Base-by-base conservation (phyloP, 371 early-diverging fungal species). In the Nematocida displodere region DNA sequence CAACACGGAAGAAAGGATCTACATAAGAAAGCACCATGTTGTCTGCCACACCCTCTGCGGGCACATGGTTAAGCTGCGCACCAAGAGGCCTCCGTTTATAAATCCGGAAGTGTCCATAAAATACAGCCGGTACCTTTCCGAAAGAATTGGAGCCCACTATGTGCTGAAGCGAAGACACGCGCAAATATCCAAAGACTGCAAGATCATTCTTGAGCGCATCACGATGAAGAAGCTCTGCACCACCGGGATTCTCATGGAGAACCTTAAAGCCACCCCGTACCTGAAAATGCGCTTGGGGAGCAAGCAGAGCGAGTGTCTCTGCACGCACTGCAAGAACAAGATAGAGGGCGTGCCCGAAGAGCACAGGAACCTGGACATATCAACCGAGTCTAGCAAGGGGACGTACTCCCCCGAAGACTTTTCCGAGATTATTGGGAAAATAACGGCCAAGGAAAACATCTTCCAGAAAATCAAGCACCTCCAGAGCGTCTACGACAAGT, bases 41-140 rank as follows among this genome's bases (percentile, higher is more conserved):
- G 56, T 71, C 24, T 71, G 75, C 50, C 59, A 62, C 42, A 71
- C 75, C 5, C 2, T 20, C 26, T 71, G 75, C 39, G 33, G 29
- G 4, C 39, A 46, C 24, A 33, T 71, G n/a, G 11, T 71, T 13
- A 59, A 62, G 28, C 26, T 71, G 8, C 61, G 61, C 28, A 37
- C 61, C 22, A 56, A 47, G 26, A 62, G 36, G 11, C 24, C 44
- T 8, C n/a, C 22, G 3, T 17, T 29, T 7, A 62, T 62, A 3
- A 37, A 47, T 0, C 75, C 75, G 31, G 75, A 58, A 22, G 50
- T 61, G 5, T 29, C 59, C 24, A 71, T 71, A 34, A 71, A 71
- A 31, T 71, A 71, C 44, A 46, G 31, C n/a, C 33, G 26, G 34
- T 71, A 48, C 48, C 24, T 71, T 1, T 24, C 36, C 48, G 61